These are phyloP conservation scores for Chiua virens DNA, from an alignment of 768 basidiomycete genomes.

Conservation along the genomic window DNA sequence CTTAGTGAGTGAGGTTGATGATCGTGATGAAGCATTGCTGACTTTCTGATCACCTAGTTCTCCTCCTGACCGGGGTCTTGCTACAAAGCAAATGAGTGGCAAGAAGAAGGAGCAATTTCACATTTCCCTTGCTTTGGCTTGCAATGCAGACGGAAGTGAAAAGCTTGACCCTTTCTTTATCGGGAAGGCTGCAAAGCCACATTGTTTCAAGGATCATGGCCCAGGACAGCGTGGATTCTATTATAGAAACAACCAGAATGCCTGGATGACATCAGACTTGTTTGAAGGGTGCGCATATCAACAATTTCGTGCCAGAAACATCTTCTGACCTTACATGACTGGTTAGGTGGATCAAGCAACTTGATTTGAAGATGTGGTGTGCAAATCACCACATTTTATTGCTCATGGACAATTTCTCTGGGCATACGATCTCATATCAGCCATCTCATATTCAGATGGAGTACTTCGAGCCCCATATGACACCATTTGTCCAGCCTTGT, in stretches of 20 bases:
- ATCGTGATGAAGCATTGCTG: no score
- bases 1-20: background rate
- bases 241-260: background rate
- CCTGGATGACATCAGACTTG: background rate
- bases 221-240: background rate
- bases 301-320: no score
- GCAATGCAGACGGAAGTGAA: conserved; percentile 25
- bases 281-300: background rate
- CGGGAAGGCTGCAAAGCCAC: conserved; percentile 33
- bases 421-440: background rate
- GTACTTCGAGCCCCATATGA: background rate
- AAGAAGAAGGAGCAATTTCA: conserved; percentile 18
- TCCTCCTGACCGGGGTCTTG: conserved; percentile 19
- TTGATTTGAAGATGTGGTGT: background rate
- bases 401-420: background rate
- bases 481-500: background rate
- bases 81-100: conserved; percentile 17
- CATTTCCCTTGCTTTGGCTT: conserved; percentile 11
- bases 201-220: conserved; percentile 20
- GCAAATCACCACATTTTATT: background rate
- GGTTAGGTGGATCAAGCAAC: background rate
- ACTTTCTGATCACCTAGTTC: no score
- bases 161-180: conserved; percentile 35
- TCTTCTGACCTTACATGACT: no score
- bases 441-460: background rate